Evolutionary conservation across 2,329 filamentous ascomycete genomes (phyloP), one percentile per base, ranked within the genome.

Genomic region (Diaporthe sp.): DNA sequence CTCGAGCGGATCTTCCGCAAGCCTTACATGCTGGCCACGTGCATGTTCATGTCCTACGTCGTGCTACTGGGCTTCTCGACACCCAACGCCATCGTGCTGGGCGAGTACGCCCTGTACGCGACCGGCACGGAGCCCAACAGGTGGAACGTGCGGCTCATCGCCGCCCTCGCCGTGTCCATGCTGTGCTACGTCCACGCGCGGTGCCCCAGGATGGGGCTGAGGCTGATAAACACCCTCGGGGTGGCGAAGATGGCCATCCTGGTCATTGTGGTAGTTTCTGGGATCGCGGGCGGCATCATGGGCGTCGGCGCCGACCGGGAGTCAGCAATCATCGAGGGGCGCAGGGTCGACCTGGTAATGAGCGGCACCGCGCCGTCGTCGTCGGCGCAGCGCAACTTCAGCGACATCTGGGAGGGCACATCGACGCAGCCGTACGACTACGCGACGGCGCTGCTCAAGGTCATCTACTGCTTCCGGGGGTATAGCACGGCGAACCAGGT

Each of bases 401-500:
- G 80, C 65, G 79, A 82, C 51, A 77, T 86, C 34, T 85, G 86
- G 78, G 81, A 81, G 31, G 84, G 84, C n/a, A 83, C 81, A 1
- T 85, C 82, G 10, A 82, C 81, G 19, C 83, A 85, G 77, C 83
- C 84, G 1, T 86, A 87, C 77, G 82, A 85, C 74, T 86, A 86
- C 73, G 84, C 85, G 1, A 90, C 88, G 0, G 88, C 88, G 0
- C 81, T 91, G 5, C 88, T 89, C 79, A 90, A 90, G 78, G 87
- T 91, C 25, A 85, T 90, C 74, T 90, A 89, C 84, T 88, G 85
- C 75, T 91, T 87, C 80, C 86, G 87, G 39, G 89, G 89, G 61
- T 89, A 89, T 82, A 87, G 85, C 80, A 89, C 88, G 59, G 88
- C 88, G 70, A 90, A 90, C 80, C 87, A 89, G 76, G 88, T 89